A percentile compares a stretch with the other conserved stretches of the same genome.
Conservation (phyloP, 129 eudicot genomes). For the Smallanthus sonchifolius region DNA sequence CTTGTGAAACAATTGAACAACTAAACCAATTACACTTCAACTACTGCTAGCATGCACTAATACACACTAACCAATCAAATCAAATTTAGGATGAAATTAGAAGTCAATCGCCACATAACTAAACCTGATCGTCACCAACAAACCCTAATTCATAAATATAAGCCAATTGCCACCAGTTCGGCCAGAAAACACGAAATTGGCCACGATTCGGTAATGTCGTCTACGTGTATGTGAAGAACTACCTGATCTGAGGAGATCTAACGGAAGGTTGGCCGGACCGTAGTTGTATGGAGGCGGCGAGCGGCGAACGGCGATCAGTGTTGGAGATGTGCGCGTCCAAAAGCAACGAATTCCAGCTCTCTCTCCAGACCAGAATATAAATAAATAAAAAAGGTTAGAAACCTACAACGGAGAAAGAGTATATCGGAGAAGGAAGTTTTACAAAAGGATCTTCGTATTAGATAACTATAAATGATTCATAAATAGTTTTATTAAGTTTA, state of each 20-base stretch:
- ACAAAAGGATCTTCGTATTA: too few species aligned
- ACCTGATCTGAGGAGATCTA: constrained; percentile 39
- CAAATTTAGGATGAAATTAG: background rate
- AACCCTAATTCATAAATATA: background rate
- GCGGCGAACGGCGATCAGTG: constrained; percentile 16
- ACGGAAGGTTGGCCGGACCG: constrained; percentile 2
- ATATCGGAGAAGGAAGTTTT: too few species aligned
- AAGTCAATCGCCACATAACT: constrained; percentile 19
- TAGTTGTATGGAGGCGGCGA: constrained; percentile 4
- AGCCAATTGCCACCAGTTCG: background rate
- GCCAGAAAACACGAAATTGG: constrained; percentile 22
- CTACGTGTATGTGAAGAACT: background rate
- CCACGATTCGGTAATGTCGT: background rate
- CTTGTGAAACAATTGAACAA: background rate
- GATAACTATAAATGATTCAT: too few species aligned
- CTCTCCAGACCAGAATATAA: background rate
- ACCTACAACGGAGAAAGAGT: background rate
- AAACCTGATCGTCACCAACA: constrained; percentile 22
- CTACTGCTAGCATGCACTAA: constrained; percentile 18
- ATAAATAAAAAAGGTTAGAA: background rate
- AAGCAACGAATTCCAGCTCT: constrained; percentile 15
- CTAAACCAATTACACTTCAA: background rate
- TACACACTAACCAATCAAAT: constrained; percentile 2
- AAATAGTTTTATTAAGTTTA: too few species aligned
- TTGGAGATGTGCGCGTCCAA: constrained; percentile 12